Conservation (phyloP, 2,329 filamentous ascomycete genomes). For the Trichoderma gracile region DNA sequence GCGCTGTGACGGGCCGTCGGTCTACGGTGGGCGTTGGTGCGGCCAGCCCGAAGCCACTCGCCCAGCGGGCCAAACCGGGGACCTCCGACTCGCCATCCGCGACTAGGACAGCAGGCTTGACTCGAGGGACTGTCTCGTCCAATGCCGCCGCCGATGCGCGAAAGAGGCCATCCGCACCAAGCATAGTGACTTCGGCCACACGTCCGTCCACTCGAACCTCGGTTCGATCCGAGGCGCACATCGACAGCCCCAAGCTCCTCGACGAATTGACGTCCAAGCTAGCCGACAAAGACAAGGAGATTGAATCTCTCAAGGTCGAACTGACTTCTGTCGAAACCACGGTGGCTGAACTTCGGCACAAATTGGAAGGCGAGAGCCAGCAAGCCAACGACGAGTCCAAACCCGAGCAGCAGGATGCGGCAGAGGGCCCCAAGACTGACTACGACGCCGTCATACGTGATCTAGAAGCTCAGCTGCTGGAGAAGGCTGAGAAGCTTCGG, state of each 20-base stretch:
- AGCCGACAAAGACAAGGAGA: conserved; percentile 57
- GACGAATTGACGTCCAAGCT: conserved; percentile 63
- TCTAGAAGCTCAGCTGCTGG: conserved; percentile 50
- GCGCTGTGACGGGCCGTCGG: conserved; percentile 40
- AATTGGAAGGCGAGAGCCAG: conserved; percentile 45
- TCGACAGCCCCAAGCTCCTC: conserved; percentile 53
- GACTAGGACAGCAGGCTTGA: conserved; percentile 36
- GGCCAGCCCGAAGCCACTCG: conserved; percentile 39
- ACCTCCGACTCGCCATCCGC: conserved; percentile 28
- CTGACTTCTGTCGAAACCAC: conserved; percentile 58
- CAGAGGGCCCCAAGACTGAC: conserved; percentile 52
- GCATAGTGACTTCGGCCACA: conserved; percentile 40
- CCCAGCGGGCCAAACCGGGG: conserved; percentile 2
- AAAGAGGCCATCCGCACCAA: conserved; percentile 58
- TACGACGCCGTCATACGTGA: conserved; percentile 51
- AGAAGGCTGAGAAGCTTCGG: conserved; percentile 53
- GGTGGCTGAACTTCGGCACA: conserved; percentile 55
- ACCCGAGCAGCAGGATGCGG: conserved; percentile 45
- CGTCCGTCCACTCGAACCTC: conserved; percentile 37
- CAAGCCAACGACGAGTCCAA: conserved; percentile 44
- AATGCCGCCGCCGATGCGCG: conserved; percentile 43
- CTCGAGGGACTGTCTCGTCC: conserved; percentile 23
- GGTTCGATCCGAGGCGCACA: conserved; percentile 45
- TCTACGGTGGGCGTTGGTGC: conserved; percentile 33
- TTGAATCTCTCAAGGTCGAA: conserved; percentile 58